Conservation (phyloP, 139 green algal genomes). For the Choricystis sp. region DNA sequence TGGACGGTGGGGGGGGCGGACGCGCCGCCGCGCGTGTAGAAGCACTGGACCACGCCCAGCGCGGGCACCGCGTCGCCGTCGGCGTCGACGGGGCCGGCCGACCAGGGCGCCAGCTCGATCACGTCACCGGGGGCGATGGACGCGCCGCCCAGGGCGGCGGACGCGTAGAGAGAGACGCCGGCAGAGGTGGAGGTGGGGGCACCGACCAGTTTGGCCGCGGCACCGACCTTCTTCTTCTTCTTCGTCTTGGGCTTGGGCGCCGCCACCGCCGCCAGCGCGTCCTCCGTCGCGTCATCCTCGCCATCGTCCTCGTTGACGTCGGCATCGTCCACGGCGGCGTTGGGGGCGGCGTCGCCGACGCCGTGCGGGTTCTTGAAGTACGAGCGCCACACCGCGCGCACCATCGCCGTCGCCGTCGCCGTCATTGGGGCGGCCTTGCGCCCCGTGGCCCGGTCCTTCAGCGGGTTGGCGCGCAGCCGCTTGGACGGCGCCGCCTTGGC, state of each 20-base stretch:
- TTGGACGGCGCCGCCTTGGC: background rate
- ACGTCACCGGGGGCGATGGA: constrained; percentile 27
- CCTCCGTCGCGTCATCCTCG: constrained; percentile 30
- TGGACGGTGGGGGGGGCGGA: constrained; percentile 17
- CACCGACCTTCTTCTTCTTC: constrained; percentile 2
- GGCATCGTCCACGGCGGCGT: constrained; percentile 44
- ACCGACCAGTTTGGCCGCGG: background rate
- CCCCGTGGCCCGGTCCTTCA: constrained; percentile 29
- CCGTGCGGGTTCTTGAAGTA: constrained; percentile 44
- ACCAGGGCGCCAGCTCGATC: constrained; percentile 19
- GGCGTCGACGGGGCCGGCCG: constrained; percentile 13
- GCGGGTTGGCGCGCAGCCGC: constrained; percentile 4
- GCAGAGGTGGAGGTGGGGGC: background rate
- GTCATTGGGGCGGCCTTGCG: constrained; percentile 63
- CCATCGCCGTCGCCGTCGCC: constrained; percentile 81
- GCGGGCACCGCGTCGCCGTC: constrained; percentile 3
- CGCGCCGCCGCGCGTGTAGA: constrained; percentile 18
- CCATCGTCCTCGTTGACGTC: constrained; percentile 50
- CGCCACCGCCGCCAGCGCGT: constrained; percentile 24
- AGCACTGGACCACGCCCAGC: constrained; percentile 52
- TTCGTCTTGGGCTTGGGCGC: constrained; percentile 7
- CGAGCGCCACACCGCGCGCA: constrained; percentile 60
- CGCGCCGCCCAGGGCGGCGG: constrained; percentile 14
- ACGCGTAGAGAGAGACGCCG: constrained; percentile 16
- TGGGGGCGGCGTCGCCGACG: constrained; percentile 1